Evolutionary conservation across 1,284 basidiomycete genomes (phyloP), one percentile per base, ranked within the genome.

Genomic region (Takashimella koratensis): DNA sequence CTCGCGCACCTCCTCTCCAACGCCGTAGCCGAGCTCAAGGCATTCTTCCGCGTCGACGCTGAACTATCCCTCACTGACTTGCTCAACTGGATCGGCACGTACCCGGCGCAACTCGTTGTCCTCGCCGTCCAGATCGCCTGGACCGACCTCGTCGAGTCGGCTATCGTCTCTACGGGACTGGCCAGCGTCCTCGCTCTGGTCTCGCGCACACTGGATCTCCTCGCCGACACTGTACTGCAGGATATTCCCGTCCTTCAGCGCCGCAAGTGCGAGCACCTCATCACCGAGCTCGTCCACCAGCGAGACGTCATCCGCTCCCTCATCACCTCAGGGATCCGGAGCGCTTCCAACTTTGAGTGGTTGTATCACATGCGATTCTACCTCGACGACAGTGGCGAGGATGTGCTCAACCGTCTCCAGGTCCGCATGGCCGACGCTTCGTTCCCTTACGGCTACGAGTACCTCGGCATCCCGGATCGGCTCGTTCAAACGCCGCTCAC

Each of bases 281-380:
- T 99, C 78, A 98, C 95, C 1, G 96, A 99, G 75, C 84, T 98
- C 3, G 96, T 98, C 10, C 96, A 98, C 72, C 93, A 98, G 74
- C 84, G 95, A 60, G 95, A 98, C 74, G 93, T 98, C 42, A 87
- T 87, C 42, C 87, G 95, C 16, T 78, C 83, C 10, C 84, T 98
- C 50, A 82, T 90, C 49, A 80, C 84, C 52, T 82, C 86, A 63
- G 76, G 79, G n/a, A 81, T 88, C 10, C 60, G 77, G 1, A 85
- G 87, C 57, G 77, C 83, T 54, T 85, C 84, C 61, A 82, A 83
- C 53, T 99, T 98, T 73, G 83, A 84, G 5, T 98, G 96, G 96
- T 79, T 98, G 10, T 96, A 92, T 64, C 94, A 98, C 72, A 98
- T 99, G 95, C 89, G 96, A 6, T 99, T 94, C 80, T 98, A 98